Percentiles rank a stretch among this genome's conserved stretches.
Conservation (phyloP, 306 rosid species). For the Sicyos edulis region DNA sequence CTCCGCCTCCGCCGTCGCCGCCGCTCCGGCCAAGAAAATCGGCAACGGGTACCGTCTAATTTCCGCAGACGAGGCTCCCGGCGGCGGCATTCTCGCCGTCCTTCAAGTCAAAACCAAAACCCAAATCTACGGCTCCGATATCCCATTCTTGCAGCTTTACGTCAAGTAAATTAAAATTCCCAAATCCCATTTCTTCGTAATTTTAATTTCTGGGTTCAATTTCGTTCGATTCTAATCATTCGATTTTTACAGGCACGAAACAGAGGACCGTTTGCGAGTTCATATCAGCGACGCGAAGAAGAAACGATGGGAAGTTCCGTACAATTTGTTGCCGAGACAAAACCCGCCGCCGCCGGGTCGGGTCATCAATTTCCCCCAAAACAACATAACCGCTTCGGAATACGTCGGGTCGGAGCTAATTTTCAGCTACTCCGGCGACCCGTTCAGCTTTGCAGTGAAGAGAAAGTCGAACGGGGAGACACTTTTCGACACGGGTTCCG, state of each 20-base stretch:
- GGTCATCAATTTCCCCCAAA: constrained; percentile 31
- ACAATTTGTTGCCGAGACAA: constrained; percentile 66
- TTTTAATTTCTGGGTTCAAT: not conserved
- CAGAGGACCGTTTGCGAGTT: constrained; percentile 65
- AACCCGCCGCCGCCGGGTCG: constrained; percentile 47
- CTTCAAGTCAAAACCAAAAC: constrained; percentile 49
- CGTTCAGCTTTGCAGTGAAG: constrained; percentile 64
- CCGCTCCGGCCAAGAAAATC: constrained; percentile 34
- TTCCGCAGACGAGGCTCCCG: constrained; percentile 55
- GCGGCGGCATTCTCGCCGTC: constrained; percentile 62
- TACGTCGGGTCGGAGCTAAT: constrained; percentile 59
- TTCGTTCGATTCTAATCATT: not conserved
- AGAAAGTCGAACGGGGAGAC: constrained; percentile 73
- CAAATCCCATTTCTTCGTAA: not conserved
- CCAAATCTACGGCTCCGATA: constrained; percentile 68
- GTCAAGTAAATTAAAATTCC: constrained; percentile 49
- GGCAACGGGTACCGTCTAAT: constrained; percentile 78
- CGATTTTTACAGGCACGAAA: constrained; percentile 52
- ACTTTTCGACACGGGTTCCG: constrained; percentile 51
- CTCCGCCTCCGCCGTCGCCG: constrained; percentile 24
- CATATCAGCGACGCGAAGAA: constrained; percentile 70
- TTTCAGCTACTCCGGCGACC: constrained; percentile 60
- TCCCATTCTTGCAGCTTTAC: constrained; percentile 59
- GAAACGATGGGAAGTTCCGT: constrained; percentile 91
- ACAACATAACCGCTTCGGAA: constrained; percentile 38